Evolutionary conservation across 306 rosid species (phyloP).

Genomic region (Castanea crenata): DNA sequence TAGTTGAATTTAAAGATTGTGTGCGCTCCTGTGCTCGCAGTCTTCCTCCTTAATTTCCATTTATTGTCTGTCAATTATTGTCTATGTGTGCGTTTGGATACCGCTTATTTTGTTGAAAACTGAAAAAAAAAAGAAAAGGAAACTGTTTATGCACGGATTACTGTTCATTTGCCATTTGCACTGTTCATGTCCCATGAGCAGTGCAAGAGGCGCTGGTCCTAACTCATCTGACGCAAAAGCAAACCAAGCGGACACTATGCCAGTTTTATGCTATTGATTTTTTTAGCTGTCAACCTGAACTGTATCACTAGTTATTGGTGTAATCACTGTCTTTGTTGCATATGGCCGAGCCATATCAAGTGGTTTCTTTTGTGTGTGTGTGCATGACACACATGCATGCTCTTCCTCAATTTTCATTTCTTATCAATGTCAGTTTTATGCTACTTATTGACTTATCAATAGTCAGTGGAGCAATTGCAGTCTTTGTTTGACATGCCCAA

Average conservation of each 20-base stretch:
- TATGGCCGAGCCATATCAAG: neutral
- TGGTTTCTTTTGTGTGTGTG: neutral
- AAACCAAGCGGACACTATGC: too few relatives aligned
- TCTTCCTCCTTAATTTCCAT: constrained; percentile 7
- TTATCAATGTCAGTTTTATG: neutral
- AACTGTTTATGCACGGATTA: too few relatives aligned
- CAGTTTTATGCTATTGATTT: neutral
- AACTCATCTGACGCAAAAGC: too few relatives aligned
- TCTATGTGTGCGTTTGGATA: neutral
- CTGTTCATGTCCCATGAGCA: too few relatives aligned
- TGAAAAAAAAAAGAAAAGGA: too few relatives aligned
- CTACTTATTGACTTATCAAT: neutral
- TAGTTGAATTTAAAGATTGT: neutral
- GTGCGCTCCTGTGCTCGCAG: neutral
- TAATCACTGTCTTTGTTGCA: neutral
- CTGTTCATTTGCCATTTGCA: too few relatives aligned
- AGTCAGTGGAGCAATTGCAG: neutral
- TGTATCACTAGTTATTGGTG: neutral
- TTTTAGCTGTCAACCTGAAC: neutral
- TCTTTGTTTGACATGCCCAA: neutral
- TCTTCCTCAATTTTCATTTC: constrained; percentile 2
- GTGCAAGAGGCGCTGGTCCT: too few relatives aligned
- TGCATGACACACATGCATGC: neutral
- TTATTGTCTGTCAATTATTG: neutral
- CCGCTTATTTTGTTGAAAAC: too few relatives aligned